A percentile compares a stretch with the other conserved stretches of the same genome.
phyloP scores from a whole-genome alignment of 2,329 filamentous ascomycete genomes.

The Verticillium klebahnii region DNA sequence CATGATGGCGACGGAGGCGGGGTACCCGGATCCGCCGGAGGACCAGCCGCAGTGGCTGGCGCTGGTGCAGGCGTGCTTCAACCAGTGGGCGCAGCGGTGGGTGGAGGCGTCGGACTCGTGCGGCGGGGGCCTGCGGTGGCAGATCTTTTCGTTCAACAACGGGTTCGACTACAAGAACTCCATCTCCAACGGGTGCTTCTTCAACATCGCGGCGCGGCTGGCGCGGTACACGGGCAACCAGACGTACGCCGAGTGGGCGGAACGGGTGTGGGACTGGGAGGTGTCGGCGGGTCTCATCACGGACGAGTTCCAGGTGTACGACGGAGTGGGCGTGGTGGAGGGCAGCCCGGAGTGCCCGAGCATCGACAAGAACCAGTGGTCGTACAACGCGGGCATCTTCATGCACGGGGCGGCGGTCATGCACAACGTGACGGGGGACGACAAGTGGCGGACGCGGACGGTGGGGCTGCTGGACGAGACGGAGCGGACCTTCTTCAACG shows the following conservation, averaged over 20 bases:
- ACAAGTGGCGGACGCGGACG: slow-evolving; percentile 53
- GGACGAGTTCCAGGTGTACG: slow-evolving; percentile 49
- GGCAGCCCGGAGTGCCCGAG: slow-evolving; percentile 39
- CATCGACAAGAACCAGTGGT: slow-evolving; percentile 59
- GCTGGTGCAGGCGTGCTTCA: slow-evolving; percentile 74
- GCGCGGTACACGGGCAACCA: slow-evolving; percentile 74
- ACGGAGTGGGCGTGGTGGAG: slow-evolving; percentile 33
- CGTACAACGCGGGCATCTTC: slow-evolving; percentile 65
- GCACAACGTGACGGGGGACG: slow-evolving; percentile 53
- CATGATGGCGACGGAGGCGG: slow-evolving; percentile 72
- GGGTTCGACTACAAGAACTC: slow-evolving; percentile 67
- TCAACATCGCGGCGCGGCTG: slow-evolving; percentile 65
- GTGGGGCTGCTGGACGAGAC: slow-evolving; percentile 52
- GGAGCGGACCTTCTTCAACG: slow-evolving; percentile 51
- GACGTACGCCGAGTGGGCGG: slow-evolving; percentile 75
- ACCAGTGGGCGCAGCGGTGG: slow-evolving; percentile 70
- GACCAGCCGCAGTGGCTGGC: slow-evolving; percentile 71
- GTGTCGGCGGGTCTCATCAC: slow-evolving; percentile 50
- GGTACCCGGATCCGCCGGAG: slow-evolving; percentile 62
- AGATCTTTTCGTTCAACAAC: slow-evolving; percentile 74
- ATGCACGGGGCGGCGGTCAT: slow-evolving; percentile 58
- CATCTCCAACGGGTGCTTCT: slow-evolving; percentile 66
- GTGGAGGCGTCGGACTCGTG: slow-evolving; percentile 53
- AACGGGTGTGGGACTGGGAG: slow-evolving; percentile 66
- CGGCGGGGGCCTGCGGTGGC: slow-evolving; percentile 76